These are phyloP conservation scores for Rhizophlyctis rosea DNA, from an alignment of 192 early-diverging fungal genomes.

Conservation along the genomic window DNA sequence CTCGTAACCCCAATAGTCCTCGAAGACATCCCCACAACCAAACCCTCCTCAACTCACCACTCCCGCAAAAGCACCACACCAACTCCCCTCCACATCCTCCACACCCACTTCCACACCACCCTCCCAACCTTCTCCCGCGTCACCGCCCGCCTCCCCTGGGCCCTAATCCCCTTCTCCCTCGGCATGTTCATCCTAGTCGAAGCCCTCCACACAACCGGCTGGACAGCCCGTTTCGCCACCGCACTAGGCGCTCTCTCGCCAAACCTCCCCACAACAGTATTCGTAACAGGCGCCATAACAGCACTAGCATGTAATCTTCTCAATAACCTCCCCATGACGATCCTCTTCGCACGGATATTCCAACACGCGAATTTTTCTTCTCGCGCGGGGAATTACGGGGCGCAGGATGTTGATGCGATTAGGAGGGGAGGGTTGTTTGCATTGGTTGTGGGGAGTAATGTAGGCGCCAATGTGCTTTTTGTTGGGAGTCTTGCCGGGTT, in stretches of 20 bases:
- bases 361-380: conserved; percentile 58
- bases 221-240: conserved; percentile 66
- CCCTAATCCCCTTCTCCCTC: conserved; percentile 72
- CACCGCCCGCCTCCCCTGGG: conserved; percentile 65
- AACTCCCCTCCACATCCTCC: background rate
- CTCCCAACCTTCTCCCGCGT: conserved; percentile 6
- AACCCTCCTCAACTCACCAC: background rate
- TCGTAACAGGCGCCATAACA: conserved; percentile 58
- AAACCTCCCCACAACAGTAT: conserved; percentile 48
- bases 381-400: conserved; percentile 16
- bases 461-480: conserved; percentile 78
- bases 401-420: conserved; percentile 25
- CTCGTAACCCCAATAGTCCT: background rate
- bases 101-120: background rate
- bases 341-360: conserved; percentile 72
- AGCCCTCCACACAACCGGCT: conserved; percentile 61
- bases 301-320: conserved; percentile 69
- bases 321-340: conserved; percentile 86
- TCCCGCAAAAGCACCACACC: background rate
- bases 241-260: conserved; percentile 48
- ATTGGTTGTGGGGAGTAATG: conserved; percentile 71
- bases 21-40: background rate
- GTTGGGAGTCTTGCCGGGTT: conserved; percentile 76
- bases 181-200: conserved; percentile 87
- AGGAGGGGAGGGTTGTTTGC: conserved; percentile 65